Evolutionary conservation across 2,329 filamentous ascomycete species (phyloP).

Genomic region (Cercospora zeae-maydis): DNA sequence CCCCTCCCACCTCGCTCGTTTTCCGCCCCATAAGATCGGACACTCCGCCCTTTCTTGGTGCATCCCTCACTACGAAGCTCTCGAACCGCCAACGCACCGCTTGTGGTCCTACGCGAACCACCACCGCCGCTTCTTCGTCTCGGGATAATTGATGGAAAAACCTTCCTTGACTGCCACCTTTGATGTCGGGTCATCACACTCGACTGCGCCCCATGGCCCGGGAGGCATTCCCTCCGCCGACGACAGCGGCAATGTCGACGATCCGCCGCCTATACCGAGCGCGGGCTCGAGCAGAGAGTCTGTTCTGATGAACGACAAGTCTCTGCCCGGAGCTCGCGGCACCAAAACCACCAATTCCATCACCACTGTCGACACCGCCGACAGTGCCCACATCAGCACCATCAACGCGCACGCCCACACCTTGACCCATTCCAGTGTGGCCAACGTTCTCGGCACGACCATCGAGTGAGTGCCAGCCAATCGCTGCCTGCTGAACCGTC

Average conservation of each 20-base stretch:
- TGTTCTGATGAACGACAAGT: conserved; percentile 28
- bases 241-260: conserved; percentile 29
- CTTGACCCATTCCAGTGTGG: conserved; percentile 20
- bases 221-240: conserved; percentile 24
- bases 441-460: conserved; percentile 20
- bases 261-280: conserved; percentile 32
- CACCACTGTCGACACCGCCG: conserved; percentile 15
- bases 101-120: conserved; percentile 11
- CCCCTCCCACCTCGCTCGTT: conserved; percentile 1
- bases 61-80: background rate
- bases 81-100: background rate
- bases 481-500: background rate
- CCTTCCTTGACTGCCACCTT: conserved; percentile 21
- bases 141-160: conserved; percentile 30
- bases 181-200: conserved; percentile 24
- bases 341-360: conserved; percentile 20
- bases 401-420: conserved; percentile 25
- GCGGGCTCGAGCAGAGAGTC: conserved; percentile 29
- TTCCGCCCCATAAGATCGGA: conserved; percentile 1
- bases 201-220: conserved; percentile 23
- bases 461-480: conserved; percentile 19
- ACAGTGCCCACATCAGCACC: conserved; percentile 17
- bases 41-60: conserved; percentile 9
- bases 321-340: conserved; percentile 29
- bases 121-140: conserved; percentile 5